Conservation (phyloP, 2,329 filamentous ascomycete genomes). For the Elsinoe fawcettii region DNA sequence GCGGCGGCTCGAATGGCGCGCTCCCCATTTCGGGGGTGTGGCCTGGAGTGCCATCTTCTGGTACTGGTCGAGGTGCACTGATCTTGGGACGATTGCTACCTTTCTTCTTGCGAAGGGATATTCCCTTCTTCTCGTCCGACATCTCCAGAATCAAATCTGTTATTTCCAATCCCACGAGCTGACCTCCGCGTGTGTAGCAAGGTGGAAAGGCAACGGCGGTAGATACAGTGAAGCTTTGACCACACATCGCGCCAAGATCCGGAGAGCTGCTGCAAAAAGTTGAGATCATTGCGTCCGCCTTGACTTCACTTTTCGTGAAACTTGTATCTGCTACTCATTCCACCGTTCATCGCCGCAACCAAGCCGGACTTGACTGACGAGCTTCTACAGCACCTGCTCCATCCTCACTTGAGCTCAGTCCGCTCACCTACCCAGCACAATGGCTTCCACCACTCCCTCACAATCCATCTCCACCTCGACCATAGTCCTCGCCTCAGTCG, state of each 20-base stretch:
- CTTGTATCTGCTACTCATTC: background rate
- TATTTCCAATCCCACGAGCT: background rate
- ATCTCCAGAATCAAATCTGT: conserved; percentile 19
- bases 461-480: conserved; percentile 47
- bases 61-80: conserved; percentile 52
- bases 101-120: conserved; percentile 58
- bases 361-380: background rate
- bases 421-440: conserved; percentile 16
- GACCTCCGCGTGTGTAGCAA: background rate
- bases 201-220: background rate
- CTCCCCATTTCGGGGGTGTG: conserved; percentile 18
- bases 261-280: conserved; percentile 14
- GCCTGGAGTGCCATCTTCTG: conserved; percentile 18
- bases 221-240: conserved; percentile 12
- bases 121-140: conserved; percentile 47
- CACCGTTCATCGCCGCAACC: background rate
- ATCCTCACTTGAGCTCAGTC: background rate
- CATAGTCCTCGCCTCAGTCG: conserved; percentile 50
- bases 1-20: conserved; percentile 27
- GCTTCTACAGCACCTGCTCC: background rate
- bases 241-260: conserved; percentile 11
- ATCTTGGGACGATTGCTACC: conserved; percentile 48
- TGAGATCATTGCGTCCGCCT: conserved; percentile 5
- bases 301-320: background rate
- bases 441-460: conserved; percentile 30